These are phyloP conservation scores for Arctium lappa DNA, from an alignment of 129 eudicot species.

Conservation along the genomic window DNA sequence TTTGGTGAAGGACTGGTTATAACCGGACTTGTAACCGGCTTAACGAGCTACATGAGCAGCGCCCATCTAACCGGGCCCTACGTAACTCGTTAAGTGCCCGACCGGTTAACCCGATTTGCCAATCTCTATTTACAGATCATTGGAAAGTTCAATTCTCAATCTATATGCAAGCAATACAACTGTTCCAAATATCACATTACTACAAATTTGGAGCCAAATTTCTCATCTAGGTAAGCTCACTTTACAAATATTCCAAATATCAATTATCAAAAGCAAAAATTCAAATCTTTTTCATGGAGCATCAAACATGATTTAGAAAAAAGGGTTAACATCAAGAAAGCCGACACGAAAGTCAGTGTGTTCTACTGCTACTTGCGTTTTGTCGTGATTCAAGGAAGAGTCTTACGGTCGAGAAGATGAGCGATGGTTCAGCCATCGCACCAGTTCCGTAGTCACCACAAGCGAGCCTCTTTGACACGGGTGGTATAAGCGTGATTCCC, in stretches of 20 bases:
- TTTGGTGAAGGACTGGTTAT: too few species aligned
- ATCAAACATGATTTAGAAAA: not conserved
- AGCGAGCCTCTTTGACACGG: constrained; percentile 80
- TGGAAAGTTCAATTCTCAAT: not conserved
- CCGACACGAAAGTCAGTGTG: constrained; percentile 10
- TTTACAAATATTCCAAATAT: not conserved
- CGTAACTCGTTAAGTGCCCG: too few species aligned
- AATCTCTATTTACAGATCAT: too few species aligned
- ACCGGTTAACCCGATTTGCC: too few species aligned
- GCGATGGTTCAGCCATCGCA: constrained; percentile 96
- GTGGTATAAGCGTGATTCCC: constrained; percentile 81
- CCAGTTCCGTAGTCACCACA: constrained; percentile 96
- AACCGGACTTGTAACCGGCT: too few species aligned
- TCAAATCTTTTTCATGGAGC: not conserved
- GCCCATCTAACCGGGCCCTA: too few species aligned
- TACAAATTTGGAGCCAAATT: not conserved
- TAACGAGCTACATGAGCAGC: too few species aligned
- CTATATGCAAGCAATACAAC: not conserved
- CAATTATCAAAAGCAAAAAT: not conserved
- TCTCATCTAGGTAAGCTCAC: not conserved
- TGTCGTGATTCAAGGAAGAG: constrained; percentile 59
- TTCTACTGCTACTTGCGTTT: constrained; percentile 24
- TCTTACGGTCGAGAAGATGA: constrained; percentile 70
- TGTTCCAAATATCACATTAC: not conserved
- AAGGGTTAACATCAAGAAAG: not conserved